Conservation (phyloP, 2,329 filamentous ascomycete genomes). For the Xylariomycetidae sp. region DNA sequence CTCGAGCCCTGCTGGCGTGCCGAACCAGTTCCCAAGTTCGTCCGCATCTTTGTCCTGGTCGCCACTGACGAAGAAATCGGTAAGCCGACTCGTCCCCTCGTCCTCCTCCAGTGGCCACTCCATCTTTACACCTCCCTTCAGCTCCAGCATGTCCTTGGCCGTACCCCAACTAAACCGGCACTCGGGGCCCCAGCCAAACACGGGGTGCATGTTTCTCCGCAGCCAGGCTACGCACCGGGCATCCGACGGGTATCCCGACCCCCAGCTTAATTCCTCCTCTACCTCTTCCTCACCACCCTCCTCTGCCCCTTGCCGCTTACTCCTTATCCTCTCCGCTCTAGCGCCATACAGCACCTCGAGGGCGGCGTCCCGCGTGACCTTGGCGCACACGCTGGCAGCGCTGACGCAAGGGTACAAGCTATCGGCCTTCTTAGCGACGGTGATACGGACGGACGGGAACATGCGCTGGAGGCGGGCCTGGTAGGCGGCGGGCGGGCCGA, state of each 20-base stretch:
- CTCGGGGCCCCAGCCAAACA: conserved; percentile 94
- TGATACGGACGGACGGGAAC: conserved; percentile 73
- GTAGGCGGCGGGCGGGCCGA: conserved; percentile 77
- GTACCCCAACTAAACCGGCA: conserved; percentile 96
- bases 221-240: conserved; percentile 76
- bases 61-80: conserved; percentile 63
- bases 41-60: conserved; percentile 44
- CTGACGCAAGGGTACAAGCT: conserved; percentile 89
- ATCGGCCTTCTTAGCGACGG: conserved; percentile 87
- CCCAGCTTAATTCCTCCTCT: conserved; percentile 60
- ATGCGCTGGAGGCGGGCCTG: conserved; percentile 78
- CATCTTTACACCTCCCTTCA: conserved; percentile 66
- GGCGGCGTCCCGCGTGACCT: conserved; percentile 89
- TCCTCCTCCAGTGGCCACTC: conserved; percentile 81
- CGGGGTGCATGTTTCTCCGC: conserved; percentile 78
- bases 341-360: conserved; percentile 71
- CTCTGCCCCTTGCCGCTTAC: conserved; percentile 14
- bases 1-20: conserved; percentile 62
- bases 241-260: conserved; percentile 91
- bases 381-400: conserved; percentile 90
- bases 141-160: conserved; percentile 85
- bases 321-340: neutral
- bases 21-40: conserved; percentile 80
- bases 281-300: conserved; percentile 23
- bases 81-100: conserved; percentile 63